Percentiles rank a stretch among this genome's conserved stretches.
phyloP scores from a whole-genome alignment of 2,329 filamentous ascomycete genomes.

The Talaromyces sp. region DNA sequence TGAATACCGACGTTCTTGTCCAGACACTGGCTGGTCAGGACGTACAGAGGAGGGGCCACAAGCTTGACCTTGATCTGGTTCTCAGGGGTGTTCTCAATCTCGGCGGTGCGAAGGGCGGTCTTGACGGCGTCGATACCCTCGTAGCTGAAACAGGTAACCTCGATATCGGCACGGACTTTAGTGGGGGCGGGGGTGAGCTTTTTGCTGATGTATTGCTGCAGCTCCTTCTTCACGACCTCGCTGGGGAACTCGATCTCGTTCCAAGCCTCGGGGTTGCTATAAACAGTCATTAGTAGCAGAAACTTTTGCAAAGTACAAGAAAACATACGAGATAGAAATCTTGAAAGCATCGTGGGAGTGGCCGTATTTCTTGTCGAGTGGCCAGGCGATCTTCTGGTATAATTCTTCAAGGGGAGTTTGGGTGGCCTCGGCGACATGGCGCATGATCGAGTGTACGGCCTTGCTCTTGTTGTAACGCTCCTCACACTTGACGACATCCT shows the following conservation, averaged over 20 bases:
- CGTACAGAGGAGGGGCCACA: conserved; percentile 95
- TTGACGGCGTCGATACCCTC: conserved; percentile 99
- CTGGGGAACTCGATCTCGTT: conserved; percentile 87
- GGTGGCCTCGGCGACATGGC: conserved; percentile 97
- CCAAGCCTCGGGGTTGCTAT: conserved; percentile 92
- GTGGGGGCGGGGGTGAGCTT: conserved; percentile 96
- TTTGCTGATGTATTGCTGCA: conserved; percentile 95
- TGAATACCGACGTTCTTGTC: conserved; percentile 88
- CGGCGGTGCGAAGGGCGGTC: conserved; percentile 83
- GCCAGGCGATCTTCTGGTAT: conserved; percentile 95
- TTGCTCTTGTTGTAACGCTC: conserved; percentile 99
- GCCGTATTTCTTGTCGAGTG: conserved; percentile 95
- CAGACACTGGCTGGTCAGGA: conserved; percentile 91
- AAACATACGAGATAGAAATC: conserved; percentile 86
- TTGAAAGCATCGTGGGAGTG: conserved; percentile 98
- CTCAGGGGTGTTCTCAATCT: conserved; percentile 87
- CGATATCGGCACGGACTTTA: conserved; percentile 96
- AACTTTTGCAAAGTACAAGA: background rate
- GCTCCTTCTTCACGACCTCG: conserved; percentile 81
- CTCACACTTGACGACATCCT: conserved; percentile 98
- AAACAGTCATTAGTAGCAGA: conserved; percentile 11
- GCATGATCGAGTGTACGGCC: conserved; percentile 98
- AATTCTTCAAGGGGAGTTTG: conserved; percentile 90
- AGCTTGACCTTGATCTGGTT: conserved; percentile 98
- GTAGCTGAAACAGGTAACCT: conserved; percentile 93